Conservation (phyloP, 2,329 filamentous ascomycete species). For the Trichoderma afroharzianum region DNA sequence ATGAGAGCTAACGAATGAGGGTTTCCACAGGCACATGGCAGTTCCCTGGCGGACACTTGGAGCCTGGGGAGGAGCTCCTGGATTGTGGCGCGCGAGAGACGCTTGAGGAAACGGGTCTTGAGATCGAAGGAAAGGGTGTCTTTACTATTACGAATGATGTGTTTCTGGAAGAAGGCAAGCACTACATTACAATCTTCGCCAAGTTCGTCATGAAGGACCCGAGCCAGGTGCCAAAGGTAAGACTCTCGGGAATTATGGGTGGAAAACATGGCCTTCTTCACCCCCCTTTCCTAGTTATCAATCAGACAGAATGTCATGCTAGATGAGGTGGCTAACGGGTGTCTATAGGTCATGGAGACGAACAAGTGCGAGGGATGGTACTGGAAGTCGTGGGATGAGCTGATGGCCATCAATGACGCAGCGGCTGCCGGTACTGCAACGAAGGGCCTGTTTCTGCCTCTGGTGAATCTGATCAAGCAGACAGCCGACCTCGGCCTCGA, state of each 20-base stretch:
- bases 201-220: constrained; percentile 47
- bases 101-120: constrained; percentile 66
- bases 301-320: not conserved
- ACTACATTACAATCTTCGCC: constrained; percentile 74
- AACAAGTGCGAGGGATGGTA: constrained; percentile 50
- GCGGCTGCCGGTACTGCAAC: not conserved
- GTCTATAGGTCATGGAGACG: constrained; percentile 39
- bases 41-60: constrained; percentile 73
- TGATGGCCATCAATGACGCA: constrained; percentile 31
- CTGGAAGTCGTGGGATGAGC: constrained; percentile 45
- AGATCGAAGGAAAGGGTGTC: constrained; percentile 49
- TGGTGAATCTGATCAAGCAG: constrained; percentile 22
- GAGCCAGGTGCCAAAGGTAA: constrained; percentile 50
- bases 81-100: constrained; percentile 64
- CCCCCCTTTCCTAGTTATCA: not conserved
- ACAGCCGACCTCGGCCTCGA: constrained; percentile 20
- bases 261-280: not conserved
- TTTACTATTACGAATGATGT: constrained; percentile 64
- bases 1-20: constrained; percentile 13
- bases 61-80: constrained; percentile 61
- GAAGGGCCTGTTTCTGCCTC: not conserved
- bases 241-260: not conserved
- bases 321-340: not conserved
- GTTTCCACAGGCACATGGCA: constrained; percentile 52
- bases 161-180: constrained; percentile 57